Percentiles rank a stretch among this genome's conserved stretches.
Evolutionary conservation across 2,329 filamentous ascomycete species (phyloP).

Genomic region (Scedosporium apiospermum): DNA sequence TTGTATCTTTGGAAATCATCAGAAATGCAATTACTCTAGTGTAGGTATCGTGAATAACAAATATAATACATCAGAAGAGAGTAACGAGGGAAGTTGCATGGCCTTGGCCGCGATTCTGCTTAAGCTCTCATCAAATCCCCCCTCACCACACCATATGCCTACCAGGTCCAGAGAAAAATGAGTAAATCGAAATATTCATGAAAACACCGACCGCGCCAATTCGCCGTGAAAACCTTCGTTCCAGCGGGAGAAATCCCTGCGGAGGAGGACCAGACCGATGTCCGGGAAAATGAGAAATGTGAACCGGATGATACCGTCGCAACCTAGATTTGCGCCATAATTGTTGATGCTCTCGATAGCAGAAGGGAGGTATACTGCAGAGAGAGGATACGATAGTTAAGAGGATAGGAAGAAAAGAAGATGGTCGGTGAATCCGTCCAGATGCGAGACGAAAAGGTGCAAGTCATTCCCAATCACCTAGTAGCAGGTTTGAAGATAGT

Average conservation of each 20-base stretch:
- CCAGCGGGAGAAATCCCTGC: background rate
- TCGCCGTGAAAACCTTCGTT: background rate
- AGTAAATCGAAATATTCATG: background rate
- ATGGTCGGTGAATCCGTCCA: background rate
- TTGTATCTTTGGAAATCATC: no score
- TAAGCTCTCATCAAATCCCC: no score
- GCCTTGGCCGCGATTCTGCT: no score
- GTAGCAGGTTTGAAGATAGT: background rate
- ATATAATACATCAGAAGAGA: background rate
- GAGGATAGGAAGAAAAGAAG: background rate
- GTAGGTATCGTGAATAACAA: background rate
- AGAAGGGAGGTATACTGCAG: background rate
- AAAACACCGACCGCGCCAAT: background rate
- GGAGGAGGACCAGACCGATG: background rate
- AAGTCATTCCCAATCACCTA: background rate
- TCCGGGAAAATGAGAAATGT: background rate
- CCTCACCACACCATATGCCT: no score
- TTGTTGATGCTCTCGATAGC: background rate
- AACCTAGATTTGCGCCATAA: background rate
- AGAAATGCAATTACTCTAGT: background rate
- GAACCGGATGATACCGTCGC: background rate
- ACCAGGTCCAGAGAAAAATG: background rate
- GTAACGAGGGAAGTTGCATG: background rate
- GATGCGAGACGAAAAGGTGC: no score
- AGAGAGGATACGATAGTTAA: background rate